phyloP scores from a whole-genome alignment of 106 monocot species.

The Dendrobium huoshanense region DNA sequence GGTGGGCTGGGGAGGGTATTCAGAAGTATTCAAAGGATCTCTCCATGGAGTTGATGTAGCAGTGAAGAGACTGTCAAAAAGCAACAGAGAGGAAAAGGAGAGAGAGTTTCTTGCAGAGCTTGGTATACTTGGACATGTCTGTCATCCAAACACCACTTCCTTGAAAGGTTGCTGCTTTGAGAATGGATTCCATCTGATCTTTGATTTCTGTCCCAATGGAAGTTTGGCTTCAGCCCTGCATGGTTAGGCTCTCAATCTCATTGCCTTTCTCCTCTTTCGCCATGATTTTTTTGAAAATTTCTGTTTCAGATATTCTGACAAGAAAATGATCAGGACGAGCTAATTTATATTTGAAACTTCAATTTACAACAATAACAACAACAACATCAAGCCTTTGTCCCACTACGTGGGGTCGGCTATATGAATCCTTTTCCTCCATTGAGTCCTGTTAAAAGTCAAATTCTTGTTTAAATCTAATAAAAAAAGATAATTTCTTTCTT shows the following conservation, averaged over 20 bases:
- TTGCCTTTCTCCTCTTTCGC: too few relatives aligned
- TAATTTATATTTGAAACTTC: too few relatives aligned
- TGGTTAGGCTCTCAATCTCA: slow-evolving; percentile 17
- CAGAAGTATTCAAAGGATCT: slow-evolving; percentile 60
- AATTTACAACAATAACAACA: too few relatives aligned
- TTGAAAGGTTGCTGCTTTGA: slow-evolving; percentile 63
- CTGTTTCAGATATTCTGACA: neutral
- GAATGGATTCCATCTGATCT: slow-evolving; percentile 63
- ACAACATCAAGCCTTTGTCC: too few relatives aligned
- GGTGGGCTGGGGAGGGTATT: slow-evolving; percentile 63
- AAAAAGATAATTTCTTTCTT: too few relatives aligned
- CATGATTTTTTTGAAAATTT: too few relatives aligned
- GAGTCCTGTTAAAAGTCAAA: too few relatives aligned
- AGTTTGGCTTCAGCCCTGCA: slow-evolving; percentile 59
- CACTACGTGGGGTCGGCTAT: too few relatives aligned
- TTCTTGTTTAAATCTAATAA: too few relatives aligned
- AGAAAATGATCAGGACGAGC: too few relatives aligned
- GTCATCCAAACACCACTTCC: slow-evolving; percentile 50
- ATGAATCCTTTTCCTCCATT: too few relatives aligned
- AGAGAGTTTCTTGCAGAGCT: slow-evolving; percentile 55
- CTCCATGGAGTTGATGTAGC: slow-evolving; percentile 50
- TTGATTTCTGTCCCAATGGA: slow-evolving; percentile 62
- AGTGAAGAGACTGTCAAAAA: slow-evolving; percentile 49
- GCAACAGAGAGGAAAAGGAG: slow-evolving; percentile 36
- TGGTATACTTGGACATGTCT: slow-evolving; percentile 61